Base-by-base conservation (phyloP, 1,284 basidiomycete genomes). In the Cystobasidium sp. region DNA sequence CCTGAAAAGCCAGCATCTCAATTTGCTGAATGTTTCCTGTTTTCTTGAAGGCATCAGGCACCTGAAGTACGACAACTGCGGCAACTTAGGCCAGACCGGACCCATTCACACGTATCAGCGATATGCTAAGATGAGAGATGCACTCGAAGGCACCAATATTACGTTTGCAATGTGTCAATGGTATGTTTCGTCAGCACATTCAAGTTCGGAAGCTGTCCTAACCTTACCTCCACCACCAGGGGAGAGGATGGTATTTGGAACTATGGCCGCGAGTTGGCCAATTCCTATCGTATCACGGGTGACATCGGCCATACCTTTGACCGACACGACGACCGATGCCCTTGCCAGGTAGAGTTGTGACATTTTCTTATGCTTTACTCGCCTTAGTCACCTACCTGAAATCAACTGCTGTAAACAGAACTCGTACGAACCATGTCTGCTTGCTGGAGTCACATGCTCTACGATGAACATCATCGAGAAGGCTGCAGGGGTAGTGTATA, bases 41-140 rank as follows among this genome's bases (percentile, higher is more conserved):
- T 14, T 16, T 20, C 24, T 22, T 18, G 12, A 16, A 66, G 49
- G 47, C 22, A 81, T 85, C 75, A 82, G 85, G 75, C 84, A 85
- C 74, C 80, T 85, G 24, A 85, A 79, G 81, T 86, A 86, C 76
- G 85, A 85, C 77, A 85, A 85, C 75, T 85, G 70, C 78, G 84
- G 81, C 78, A 85, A 85, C 77, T 81, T 84, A 75, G 85, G 85
- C 14, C 83, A 82, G 22, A 81, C 83, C 1, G 84, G 85, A 6
- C 31, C 41, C n/a, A 12, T 24, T 37, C 80, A 85, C 46, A 85
- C 85, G 0, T 84, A 81, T 62, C 80, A 83, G 39, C 82, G 85
- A n/a, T 87, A 85, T 78, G 80, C 79, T 5, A 81, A 83, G 4
- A 88, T 88, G 88, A 80, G 83, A 69, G 82, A 86, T 56, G 87